Conservation (phyloP, 2,329 filamentous ascomycete species). For the Albifimbria verrucaria region DNA sequence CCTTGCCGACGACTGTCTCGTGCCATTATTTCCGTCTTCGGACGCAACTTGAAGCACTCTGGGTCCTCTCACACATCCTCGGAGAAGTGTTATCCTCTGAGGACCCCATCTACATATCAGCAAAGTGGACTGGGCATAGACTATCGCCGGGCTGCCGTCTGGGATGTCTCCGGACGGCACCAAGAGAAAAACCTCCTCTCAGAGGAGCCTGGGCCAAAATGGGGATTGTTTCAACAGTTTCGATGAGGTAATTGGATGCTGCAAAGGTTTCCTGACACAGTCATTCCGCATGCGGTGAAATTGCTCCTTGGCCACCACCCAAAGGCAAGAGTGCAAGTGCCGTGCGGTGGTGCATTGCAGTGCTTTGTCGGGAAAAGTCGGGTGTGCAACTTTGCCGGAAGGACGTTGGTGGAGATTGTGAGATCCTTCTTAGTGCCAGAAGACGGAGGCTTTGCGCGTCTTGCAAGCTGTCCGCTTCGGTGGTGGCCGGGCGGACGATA, state of each 20-base stretch:
- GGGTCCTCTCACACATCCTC: background rate
- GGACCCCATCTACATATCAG: too few relatives aligned
- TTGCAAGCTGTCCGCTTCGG: background rate
- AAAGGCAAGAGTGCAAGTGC: too few relatives aligned
- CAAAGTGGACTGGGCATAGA: too few relatives aligned
- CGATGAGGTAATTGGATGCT: background rate
- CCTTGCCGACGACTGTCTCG: too few relatives aligned
- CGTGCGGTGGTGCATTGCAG: background rate
- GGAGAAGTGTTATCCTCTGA: background rate
- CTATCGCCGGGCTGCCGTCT: too few relatives aligned
- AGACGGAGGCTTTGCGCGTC: background rate
- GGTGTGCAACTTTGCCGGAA: background rate
- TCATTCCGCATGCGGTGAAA: background rate
- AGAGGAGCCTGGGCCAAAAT: too few relatives aligned
- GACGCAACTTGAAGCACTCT: too few relatives aligned
- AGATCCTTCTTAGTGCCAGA: background rate
- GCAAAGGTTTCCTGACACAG: background rate
- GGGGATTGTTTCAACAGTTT: background rate
- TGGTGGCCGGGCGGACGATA: conserved; percentile 1
- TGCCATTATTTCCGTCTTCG: too few relatives aligned
- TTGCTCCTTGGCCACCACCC: background rate
- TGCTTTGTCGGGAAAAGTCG: background rate
- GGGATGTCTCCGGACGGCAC: too few relatives aligned
- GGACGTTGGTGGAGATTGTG: background rate
- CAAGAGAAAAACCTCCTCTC: too few relatives aligned